Percentiles rank a stretch among this genome's conserved stretches.
Conservation (phyloP, 345 rosid genomes). For the Boechera divaricarpa region DNA sequence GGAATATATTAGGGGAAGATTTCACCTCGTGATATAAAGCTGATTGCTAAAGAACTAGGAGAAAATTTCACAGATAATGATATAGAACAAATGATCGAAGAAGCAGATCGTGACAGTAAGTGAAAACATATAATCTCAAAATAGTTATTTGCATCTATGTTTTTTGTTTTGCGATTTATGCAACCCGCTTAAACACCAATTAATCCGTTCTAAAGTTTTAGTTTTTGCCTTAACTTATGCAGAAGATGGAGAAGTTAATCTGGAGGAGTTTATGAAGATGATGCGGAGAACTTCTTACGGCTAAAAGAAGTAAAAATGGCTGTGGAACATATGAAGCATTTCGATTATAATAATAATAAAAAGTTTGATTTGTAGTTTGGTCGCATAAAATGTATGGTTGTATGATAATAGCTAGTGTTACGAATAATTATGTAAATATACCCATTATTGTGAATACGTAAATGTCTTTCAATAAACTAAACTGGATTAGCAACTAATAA, state of each 20-base stretch:
- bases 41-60: constrained; percentile 75
- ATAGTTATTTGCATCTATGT: not conserved
- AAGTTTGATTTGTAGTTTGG: not conserved
- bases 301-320: constrained; percentile 36
- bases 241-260: constrained; percentile 77
- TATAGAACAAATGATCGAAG: constrained; percentile 78
- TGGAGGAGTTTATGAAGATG: constrained; percentile 72
- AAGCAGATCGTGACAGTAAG: constrained; percentile 88
- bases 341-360: not conserved
- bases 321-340: not conserved
- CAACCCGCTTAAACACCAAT: not conserved
- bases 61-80: constrained; percentile 74
- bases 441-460: not conserved
- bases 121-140: constrained; percentile 17
- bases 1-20: constrained; percentile 66
- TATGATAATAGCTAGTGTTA: not conserved
- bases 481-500: too few species aligned
- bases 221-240: constrained; percentile 29
- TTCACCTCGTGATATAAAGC: constrained; percentile 65
- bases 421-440: not conserved
- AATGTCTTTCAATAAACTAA: not conserved
- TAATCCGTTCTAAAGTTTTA: not conserved
- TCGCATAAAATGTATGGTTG: not conserved
- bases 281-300: constrained; percentile 70
- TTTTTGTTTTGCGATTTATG: not conserved